phyloP scores from a whole-genome alignment of 768 basidiomycete genomes.

The Trametes cingulata region DNA sequence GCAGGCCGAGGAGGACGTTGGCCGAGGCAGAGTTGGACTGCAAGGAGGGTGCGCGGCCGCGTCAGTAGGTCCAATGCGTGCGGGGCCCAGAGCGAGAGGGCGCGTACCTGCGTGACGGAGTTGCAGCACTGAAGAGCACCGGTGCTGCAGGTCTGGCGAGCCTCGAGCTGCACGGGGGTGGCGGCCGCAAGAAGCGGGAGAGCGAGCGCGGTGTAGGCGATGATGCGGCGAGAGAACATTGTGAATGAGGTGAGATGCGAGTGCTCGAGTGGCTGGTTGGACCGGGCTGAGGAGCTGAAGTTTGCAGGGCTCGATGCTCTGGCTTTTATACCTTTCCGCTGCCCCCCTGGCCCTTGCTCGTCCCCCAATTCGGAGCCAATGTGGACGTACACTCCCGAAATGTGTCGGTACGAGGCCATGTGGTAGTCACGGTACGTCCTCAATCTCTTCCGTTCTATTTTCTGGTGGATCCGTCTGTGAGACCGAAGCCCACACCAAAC shows the following conservation, averaged over 20 bases:
- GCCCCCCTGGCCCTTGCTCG: no score
- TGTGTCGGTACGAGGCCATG: background rate
- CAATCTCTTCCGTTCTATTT: background rate
- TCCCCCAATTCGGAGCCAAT: background rate
- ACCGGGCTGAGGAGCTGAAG: constrained; percentile 16
- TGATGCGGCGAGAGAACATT: constrained; percentile 16
- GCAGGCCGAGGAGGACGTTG: constrained; percentile 18
- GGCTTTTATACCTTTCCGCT: constrained; percentile 3
- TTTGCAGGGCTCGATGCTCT: background rate
- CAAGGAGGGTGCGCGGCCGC: background rate
- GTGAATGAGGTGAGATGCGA: background rate
- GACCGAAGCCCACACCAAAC: background rate
- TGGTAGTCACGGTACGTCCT: background rate
- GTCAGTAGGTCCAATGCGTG: no score
- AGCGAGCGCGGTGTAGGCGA: constrained; percentile 9
- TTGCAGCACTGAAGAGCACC: constrained; percentile 21
- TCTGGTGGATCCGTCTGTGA: no score
- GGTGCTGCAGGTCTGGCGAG: constrained; percentile 17
- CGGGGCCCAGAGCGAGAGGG: background rate
- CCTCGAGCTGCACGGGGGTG: constrained; percentile 19
- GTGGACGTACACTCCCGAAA: background rate
- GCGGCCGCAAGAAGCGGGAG: constrained; percentile 24
- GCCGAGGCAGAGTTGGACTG: constrained; percentile 18
- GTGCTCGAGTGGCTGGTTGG: constrained; percentile 4
- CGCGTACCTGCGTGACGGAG: background rate